Base-by-base conservation (phyloP, 345 rosid genomes). In the Citropsis articulata region DNA sequence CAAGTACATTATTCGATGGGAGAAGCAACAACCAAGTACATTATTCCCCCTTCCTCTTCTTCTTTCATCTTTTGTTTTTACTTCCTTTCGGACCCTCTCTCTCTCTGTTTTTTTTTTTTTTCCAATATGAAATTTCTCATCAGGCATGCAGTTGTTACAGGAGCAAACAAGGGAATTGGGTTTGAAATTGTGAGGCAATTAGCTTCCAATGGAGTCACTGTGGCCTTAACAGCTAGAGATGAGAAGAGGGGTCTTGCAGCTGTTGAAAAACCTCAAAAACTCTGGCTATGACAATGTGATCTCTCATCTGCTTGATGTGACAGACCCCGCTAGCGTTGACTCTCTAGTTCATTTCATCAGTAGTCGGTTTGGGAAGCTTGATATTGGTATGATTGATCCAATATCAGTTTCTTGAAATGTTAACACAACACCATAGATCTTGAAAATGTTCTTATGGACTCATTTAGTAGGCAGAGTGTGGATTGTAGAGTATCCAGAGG, bases 261-360 rank as follows among this genome's bases (percentile, higher is more conserved):
- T 50, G 69, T 76, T 61, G 65, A 82, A 16, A 76, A 82, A 10
- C 77, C 77, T 78, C 9, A 74, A 31, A 22, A 73, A 56, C 5
- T 65, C 48, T 57, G 84, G 79, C 50, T 56, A 16, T 38, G 86
- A 76, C 64, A 25, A 69, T 71, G 62, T 85, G 21, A 50, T 78
- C 50, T 87, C 85, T 71, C 87, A 81, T 80, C 83, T 50, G 42
- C 91, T 90, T 66, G 91, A 88, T 83, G 89, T 88, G 19, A 14
- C 82, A 16, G 82, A 82, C 38, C 73, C 81, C 10, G 50, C 70
- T 36, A 83, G 81, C 70, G 66, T 84, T 61, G 35, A 80, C 53
- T 83, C 84, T 73, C 82, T 88, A 13, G 88, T 83, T 57, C 73
- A 10, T 72, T 85, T 85, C 70, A 24, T 88, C 19, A 57, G 4